Conservation (phyloP, 352 stramenopile genomes). For the Globisporangium cederbergense region DNA sequence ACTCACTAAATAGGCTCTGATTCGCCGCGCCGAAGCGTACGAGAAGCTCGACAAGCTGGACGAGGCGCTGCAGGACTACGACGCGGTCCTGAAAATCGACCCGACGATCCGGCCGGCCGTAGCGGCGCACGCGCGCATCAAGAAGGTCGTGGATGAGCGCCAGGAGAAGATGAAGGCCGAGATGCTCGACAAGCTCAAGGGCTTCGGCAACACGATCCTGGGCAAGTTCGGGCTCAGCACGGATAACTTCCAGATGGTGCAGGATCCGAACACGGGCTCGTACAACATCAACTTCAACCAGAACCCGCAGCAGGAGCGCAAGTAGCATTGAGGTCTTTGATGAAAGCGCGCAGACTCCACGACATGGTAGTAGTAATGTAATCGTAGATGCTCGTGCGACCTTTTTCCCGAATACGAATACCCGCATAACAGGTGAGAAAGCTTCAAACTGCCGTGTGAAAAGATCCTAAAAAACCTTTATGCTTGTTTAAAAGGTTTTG, state of each 20-base stretch:
- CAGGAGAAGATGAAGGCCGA: constrained; percentile 99
- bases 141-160: constrained; percentile 91
- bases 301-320: constrained; percentile 27
- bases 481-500: too few species aligned
- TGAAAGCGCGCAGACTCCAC: neutral
- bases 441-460: too few species aligned
- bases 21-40: constrained; percentile 89
- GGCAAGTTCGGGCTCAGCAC: constrained; percentile 99
- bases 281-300: constrained; percentile 97
- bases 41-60: constrained; percentile 94
- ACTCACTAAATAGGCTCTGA: constrained; percentile 44
- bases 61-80: constrained; percentile 88
- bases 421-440: too few species aligned
- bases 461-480: too few species aligned
- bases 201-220: constrained; percentile 98
- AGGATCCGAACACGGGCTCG: constrained; percentile 95
- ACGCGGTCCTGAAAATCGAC: constrained; percentile 93
- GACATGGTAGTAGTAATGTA: neutral
- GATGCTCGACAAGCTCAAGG: constrained; percentile 97
- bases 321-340: neutral
- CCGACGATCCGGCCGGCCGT: constrained; percentile 60
- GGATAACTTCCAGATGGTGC: constrained; percentile 99
- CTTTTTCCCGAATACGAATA: too few species aligned
- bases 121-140: constrained; percentile 65
- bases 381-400: neutral